Conservation (phyloP, 163 green algal species). For the Chlamydomonas reinhardtii region DNA sequence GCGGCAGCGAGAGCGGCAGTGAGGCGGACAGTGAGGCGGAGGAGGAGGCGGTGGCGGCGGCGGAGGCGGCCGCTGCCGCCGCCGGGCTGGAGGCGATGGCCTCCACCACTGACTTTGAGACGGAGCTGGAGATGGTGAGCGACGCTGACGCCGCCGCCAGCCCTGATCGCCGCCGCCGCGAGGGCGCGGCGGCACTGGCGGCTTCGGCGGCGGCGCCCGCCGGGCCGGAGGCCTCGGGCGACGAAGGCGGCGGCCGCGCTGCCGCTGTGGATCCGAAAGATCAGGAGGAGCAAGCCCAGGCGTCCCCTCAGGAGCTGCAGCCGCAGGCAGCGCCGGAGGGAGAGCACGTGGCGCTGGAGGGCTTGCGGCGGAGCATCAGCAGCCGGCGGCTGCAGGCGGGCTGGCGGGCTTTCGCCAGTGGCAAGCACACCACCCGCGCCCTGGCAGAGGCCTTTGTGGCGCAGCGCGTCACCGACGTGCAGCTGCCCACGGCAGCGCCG, state of each 20-base stretch:
- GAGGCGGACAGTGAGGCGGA: background rate
- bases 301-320: background rate
- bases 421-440: slow-evolving; percentile 58
- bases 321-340: background rate
- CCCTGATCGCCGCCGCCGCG: background rate
- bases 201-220: background rate
- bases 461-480: slow-evolving; percentile 10
- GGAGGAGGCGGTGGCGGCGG: too few species aligned
- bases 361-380: slow-evolving; percentile 47
- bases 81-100: background rate
- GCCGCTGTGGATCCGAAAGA: background rate
- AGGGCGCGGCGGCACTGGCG: background rate
- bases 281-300: background rate
- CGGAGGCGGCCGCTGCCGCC: background rate
- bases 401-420: slow-evolving; percentile 65
- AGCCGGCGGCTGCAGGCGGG: slow-evolving; percentile 58
- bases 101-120: too few species aligned
- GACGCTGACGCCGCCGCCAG: background rate
- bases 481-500: background rate
- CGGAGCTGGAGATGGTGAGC: too few species aligned
- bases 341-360: slow-evolving; percentile 11
- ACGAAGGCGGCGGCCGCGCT: background rate
- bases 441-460: slow-evolving; percentile 67
- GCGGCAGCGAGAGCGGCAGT: too few species aligned
- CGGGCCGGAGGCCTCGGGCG: background rate